These are phyloP conservation scores for Theobroma cacao DNA, from an alignment of 345 rosid genomes.

Conservation along the genomic window DNA sequence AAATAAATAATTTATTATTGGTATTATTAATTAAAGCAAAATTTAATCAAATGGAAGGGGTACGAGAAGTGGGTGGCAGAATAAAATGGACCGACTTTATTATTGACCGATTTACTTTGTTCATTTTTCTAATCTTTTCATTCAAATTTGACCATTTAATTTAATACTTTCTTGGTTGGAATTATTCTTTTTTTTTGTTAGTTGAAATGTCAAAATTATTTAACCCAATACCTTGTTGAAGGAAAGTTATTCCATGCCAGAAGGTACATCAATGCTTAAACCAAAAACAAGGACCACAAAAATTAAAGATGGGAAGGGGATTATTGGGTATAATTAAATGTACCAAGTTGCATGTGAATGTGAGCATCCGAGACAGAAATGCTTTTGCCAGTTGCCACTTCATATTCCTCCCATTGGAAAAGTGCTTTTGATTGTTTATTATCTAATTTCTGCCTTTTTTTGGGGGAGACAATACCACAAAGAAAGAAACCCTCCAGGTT, in stretches of 20 bases:
- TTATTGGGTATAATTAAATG: neutral
- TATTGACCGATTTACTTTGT: neutral
- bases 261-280: neutral
- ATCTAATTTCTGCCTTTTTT: too few relatives aligned
- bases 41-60: neutral
- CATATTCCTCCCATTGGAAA: neutral
- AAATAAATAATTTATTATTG: neutral
- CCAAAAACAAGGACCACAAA: neutral
- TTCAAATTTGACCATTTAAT: neutral
- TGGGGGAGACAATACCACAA: too few relatives aligned
- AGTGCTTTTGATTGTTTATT: too few relatives aligned
- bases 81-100: neutral
- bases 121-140: neutral
- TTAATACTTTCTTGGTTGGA: neutral
- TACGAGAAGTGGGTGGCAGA: neutral
- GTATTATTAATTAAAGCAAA: neutral
- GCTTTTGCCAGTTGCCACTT: neutral
- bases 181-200: neutral
- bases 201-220: neutral
- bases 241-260: neutral
- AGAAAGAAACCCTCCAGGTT: neutral
- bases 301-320: neutral
- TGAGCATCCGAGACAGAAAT: neutral
- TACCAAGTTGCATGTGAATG: neutral
- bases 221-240: neutral